phyloP scores from a whole-genome alignment of 2,329 filamentous ascomycete genomes.

The Monilinia aucupariae region DNA sequence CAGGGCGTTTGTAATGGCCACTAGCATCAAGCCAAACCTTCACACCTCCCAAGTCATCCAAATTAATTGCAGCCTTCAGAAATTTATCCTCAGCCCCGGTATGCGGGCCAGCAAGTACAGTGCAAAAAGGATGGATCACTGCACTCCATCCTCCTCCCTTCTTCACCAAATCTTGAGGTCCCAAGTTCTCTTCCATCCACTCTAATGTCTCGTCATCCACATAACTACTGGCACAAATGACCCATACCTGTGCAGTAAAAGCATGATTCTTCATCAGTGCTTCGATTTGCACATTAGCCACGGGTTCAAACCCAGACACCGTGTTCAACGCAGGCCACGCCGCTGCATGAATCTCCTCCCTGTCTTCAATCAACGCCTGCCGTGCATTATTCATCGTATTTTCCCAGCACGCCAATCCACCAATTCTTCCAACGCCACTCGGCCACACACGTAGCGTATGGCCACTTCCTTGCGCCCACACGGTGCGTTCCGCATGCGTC shows the following conservation, averaged over 20 bases:
- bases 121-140: constrained; percentile 10
- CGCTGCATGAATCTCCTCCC: neutral
- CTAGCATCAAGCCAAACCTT: constrained; percentile 16
- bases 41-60: neutral
- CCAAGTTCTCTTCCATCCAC: constrained; percentile 23
- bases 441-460: neutral
- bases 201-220: constrained; percentile 40
- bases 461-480: constrained; percentile 7
- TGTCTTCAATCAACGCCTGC: neutral
- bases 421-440: neutral
- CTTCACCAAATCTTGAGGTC: neutral
- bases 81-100: constrained; percentile 4
- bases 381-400: constrained; percentile 6
- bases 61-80: constrained; percentile 1
- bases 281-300: constrained; percentile 35
- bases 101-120: constrained; percentile 1
- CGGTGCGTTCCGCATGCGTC: neutral
- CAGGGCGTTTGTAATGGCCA: constrained; percentile 15
- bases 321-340: neutral
- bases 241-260: constrained; percentile 42
- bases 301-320: neutral
- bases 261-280: constrained; percentile 44
- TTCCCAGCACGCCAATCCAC: constrained; percentile 3
- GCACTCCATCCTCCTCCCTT: constrained; percentile 6
- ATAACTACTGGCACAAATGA: constrained; percentile 40